Evolutionary conservation across 441 rosid species (phyloP).

Genomic region (Dalechampia spathulata): DNA sequence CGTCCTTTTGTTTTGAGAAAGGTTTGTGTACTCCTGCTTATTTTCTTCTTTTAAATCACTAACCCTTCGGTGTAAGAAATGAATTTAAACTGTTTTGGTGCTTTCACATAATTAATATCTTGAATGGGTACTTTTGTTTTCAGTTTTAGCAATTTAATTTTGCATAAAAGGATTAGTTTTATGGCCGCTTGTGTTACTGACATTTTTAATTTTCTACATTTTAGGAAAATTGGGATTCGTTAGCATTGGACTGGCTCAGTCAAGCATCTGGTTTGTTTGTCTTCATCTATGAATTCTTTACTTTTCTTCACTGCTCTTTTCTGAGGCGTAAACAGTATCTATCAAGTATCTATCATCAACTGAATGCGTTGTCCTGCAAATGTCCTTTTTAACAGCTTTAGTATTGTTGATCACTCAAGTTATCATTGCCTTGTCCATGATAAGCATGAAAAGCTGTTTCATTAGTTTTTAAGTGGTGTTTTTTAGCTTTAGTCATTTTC

Average conservation of each 20-base stretch:
- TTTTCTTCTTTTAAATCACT: background rate
- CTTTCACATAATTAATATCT: too few species aligned
- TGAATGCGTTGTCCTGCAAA: background rate
- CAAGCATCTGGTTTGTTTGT: slow-evolving; percentile 77
- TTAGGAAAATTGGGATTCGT: slow-evolving; percentile 76
- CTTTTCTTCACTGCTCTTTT: background rate
- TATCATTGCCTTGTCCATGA: too few species aligned
- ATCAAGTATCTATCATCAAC: background rate
- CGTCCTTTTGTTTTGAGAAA: slow-evolving; percentile 87
- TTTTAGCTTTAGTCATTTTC: too few species aligned
- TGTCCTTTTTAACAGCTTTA: background rate
- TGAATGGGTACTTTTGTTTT: too few species aligned
- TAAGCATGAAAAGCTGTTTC: too few species aligned
- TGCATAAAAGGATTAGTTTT: background rate
- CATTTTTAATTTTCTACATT: slow-evolving; percentile 12
- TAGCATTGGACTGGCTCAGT: slow-evolving; percentile 65
- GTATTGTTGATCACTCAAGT: background rate
- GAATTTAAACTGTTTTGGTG: too few species aligned
- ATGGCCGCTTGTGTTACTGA: background rate
- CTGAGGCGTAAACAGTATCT: too few species aligned
- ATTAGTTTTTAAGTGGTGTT: too few species aligned
- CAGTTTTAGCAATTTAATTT: too few species aligned
- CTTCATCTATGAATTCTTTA: background rate
- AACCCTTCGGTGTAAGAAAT: background rate
- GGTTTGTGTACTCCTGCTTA: slow-evolving; percentile 28